These are phyloP conservation scores for Colletotrichum cuscutae DNA, from an alignment of 2,329 filamentous ascomycete genomes.

Conservation along the genomic window DNA sequence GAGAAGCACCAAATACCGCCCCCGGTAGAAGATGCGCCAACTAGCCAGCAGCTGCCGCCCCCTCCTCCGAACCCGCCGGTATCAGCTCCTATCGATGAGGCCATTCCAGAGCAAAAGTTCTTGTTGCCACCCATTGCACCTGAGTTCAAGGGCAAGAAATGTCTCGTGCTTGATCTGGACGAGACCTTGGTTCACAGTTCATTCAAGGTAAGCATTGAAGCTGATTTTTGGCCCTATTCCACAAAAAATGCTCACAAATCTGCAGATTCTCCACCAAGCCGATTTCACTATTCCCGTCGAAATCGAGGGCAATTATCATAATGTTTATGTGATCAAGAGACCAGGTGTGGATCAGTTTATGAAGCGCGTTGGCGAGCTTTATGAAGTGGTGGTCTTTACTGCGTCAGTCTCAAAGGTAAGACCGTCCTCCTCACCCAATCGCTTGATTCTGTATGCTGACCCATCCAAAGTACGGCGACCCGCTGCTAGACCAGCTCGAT, in stretches of 20 bases:
- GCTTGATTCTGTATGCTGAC: constrained; percentile 36
- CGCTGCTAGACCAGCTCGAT: constrained; percentile 93
- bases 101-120: constrained; percentile 65
- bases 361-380: constrained; percentile 97
- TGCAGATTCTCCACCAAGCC: constrained; percentile 92
- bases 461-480: constrained; percentile 84
- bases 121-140: constrained; percentile 85
- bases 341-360: constrained; percentile 99
- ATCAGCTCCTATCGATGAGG: constrained; percentile 38
- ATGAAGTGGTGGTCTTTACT: constrained; percentile 98
- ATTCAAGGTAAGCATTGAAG: constrained; percentile 81
- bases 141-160: constrained; percentile 88
- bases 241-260: constrained; percentile 23
- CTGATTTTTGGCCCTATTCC: constrained; percentile 5
- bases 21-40: constrained; percentile 50
- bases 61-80: constrained; percentile 56
- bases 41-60: constrained; percentile 50
- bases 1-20: constrained; percentile 53
- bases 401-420: constrained; percentile 95
- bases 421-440: neutral
- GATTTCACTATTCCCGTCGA: constrained; percentile 99
- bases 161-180: constrained; percentile 92
- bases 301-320: constrained; percentile 98
- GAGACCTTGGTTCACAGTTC: constrained; percentile 98
- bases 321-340: constrained; percentile 99